Conservation (phyloP, 2,329 filamentous ascomycete genomes). For the Hypomyces rosellus region DNA sequence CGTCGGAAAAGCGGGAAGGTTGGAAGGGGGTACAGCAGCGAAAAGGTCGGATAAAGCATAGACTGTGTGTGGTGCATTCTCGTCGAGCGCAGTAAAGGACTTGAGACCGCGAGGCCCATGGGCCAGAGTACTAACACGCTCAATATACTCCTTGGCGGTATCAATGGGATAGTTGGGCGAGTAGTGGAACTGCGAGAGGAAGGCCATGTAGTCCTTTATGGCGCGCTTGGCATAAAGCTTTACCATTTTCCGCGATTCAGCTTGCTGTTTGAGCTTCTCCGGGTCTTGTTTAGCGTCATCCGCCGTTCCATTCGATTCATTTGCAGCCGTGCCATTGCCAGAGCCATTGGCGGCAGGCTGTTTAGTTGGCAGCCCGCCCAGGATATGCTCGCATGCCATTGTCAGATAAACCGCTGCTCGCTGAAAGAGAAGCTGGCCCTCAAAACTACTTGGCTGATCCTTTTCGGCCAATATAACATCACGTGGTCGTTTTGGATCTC, state of each 20-base stretch:
- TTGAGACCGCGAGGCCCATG: conserved; percentile 39
- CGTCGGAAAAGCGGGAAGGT: conserved; percentile 61
- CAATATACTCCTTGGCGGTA: conserved; percentile 49
- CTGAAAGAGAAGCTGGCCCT: conserved; percentile 70
- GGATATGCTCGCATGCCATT: conserved; percentile 61
- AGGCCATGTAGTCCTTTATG: conserved; percentile 66
- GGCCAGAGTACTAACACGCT: conserved; percentile 52
- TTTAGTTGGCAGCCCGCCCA: conserved; percentile 40
- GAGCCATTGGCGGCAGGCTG: neutral
- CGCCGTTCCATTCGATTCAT: conserved; percentile 9
- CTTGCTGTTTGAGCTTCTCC: conserved; percentile 14
- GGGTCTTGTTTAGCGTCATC: conserved; percentile 4
- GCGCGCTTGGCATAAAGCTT: conserved; percentile 70
- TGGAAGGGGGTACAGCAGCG: conserved; percentile 56
- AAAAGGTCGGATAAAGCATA: conserved; percentile 60
- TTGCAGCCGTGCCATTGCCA: neutral
- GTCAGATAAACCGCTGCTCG: conserved; percentile 66
- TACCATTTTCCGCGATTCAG: conserved; percentile 53
- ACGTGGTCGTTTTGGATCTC: conserved; percentile 21
- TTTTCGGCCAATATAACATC: conserved; percentile 34
- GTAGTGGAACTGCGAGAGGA: conserved; percentile 70
- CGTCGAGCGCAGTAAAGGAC: conserved; percentile 23
- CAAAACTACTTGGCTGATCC: conserved; percentile 65
- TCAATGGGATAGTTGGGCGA: conserved; percentile 62
- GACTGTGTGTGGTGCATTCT: conserved; percentile 30